Evolutionary conservation across 345 rosid species (phyloP).

Genomic region (Clausena lansium): DNA sequence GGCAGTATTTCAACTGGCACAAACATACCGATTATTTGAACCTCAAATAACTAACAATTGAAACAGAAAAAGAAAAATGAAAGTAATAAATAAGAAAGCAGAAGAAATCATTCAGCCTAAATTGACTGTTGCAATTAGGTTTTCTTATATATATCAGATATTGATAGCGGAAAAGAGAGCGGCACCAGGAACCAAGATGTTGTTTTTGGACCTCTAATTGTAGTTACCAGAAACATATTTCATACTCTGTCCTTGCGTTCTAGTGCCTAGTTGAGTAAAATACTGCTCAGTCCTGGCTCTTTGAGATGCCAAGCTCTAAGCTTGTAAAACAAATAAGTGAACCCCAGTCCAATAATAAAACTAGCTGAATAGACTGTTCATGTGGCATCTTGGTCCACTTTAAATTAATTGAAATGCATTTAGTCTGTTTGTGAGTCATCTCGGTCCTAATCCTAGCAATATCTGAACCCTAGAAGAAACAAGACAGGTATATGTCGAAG

Average conservation of each 20-base stretch:
- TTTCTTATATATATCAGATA: not conserved
- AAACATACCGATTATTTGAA: too few species aligned
- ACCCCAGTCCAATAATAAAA: constrained; percentile 3
- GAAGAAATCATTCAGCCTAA: not conserved
- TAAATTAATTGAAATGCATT: not conserved
- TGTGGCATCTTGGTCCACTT: not conserved
- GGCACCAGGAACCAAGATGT: not conserved
- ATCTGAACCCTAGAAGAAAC: not conserved
- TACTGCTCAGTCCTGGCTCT: not conserved
- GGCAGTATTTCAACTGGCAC: not conserved
- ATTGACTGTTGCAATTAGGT: not conserved
- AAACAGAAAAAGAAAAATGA: not conserved
- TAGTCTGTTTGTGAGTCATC: not conserved
- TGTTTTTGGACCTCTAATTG: not conserved
- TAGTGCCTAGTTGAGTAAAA: not conserved
- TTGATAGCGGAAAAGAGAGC: not conserved
- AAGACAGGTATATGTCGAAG: not conserved
- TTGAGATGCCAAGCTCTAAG: not conserved
- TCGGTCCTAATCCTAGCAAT: not conserved
- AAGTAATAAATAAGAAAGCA: not conserved
- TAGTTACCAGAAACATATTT: not conserved
- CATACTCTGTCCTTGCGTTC: not conserved
- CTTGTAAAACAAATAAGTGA: not conserved
- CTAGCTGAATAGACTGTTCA: not conserved
- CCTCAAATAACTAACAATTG: not conserved